Base-by-base conservation (phyloP, 139 green algal genomes). In the Chlamydomonas asymmetrica region DNA sequence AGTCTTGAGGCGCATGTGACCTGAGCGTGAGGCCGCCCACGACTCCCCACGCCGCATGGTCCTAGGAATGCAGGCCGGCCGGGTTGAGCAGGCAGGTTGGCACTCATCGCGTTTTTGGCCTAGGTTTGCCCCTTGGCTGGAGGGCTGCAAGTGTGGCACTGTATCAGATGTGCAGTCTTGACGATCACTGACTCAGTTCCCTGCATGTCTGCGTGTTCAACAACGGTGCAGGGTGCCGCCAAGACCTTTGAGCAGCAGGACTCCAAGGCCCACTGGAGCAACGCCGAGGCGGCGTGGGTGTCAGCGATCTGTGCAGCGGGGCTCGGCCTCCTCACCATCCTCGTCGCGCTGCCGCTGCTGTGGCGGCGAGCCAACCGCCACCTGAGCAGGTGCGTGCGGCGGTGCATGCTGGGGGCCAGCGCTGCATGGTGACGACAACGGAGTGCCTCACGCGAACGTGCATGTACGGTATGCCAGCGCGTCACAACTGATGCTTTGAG, bases 201-300 rank as follows among this genome's bases (percentile, higher is more conserved):
- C n/a, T 32, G 56, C 56, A 38, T 63, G 29, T 63, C 56, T 63
- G 34, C 40, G 25, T 89, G 29, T 81, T 89, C 73, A 86, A 83
- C 57, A 81, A 88, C 70, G 86, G 87, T 40, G 79, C 81, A 88
- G 73, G 86, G 87, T 40, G 79, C 81, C 35, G 79, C 76, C 63
- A 85, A 84, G 75, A 62, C n/a, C 4, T 43, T 88, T 32, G 59
- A 16, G 20, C 54, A 63, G 9, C 18, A 34, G 16, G 59, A 45
- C 35, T 37, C 35, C n/a, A 49, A 71, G n/a, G 49, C n/a, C n/a
- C n/a, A 71, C n/a, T 78, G 73, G 71, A 71, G 56, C 39, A 37
- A 82, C 54, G 63, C 23, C 62, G 77, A 84, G 77, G 62, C 74
- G 18, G 76, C 69, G 35, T 89, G 84, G 84, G 70, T 89, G 5